Base-by-base conservation (phyloP, 257 asterid species). In the Solanum rostratum region DNA sequence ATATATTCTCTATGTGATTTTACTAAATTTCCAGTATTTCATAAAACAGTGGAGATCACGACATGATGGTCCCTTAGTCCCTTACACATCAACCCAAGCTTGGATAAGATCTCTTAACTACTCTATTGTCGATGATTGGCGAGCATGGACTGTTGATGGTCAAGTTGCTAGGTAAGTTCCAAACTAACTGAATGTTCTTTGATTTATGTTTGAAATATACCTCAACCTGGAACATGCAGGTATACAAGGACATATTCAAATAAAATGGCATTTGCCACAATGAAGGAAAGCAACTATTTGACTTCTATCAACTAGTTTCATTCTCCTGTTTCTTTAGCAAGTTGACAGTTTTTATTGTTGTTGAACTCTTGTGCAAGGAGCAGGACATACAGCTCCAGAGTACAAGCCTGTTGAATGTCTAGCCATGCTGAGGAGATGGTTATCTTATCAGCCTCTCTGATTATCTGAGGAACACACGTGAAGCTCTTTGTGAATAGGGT, bases 241-340 rank as follows among this genome's bases (percentile, higher is more conserved):
- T 88, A 88, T 62, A 88, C 88, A 5, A 88, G 87, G 83, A 82
- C 86, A 57, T 86, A 84, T 46, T 85, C 89, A 16, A 88, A 88
- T 57, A 20, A 29, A 46, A 86, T 86, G 89, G 82, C 91, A 57
- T 86, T 82, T 78, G 89, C 89, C 46, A 86, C 89, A 27, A 78
- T 84, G 19, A 86, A 86, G 91, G 91, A 73, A 86, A 84, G 71
- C 73, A 49, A 46, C 18, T 80, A 7, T 41, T 54, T 54, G 13
- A 16, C 24, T 53, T 79, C 15, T 54, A 13, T 79, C 4, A 29
- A 62, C 70, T 62, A 30, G n/a, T 65, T 65, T 65, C 45, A 14
- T 29, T 27, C 30, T 27, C 43, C 20, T 63, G 6, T 15, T 63
- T 63, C 18, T 65, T 63, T 29, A 29, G 70, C 8, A 27, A 65